A percentile compares a stretch with the other conserved stretches of the same genome.
Evolutionary conservation across 352 stramenopile genomes (phyloP).

Genomic region (Globisporangium acanthophoron): DNA sequence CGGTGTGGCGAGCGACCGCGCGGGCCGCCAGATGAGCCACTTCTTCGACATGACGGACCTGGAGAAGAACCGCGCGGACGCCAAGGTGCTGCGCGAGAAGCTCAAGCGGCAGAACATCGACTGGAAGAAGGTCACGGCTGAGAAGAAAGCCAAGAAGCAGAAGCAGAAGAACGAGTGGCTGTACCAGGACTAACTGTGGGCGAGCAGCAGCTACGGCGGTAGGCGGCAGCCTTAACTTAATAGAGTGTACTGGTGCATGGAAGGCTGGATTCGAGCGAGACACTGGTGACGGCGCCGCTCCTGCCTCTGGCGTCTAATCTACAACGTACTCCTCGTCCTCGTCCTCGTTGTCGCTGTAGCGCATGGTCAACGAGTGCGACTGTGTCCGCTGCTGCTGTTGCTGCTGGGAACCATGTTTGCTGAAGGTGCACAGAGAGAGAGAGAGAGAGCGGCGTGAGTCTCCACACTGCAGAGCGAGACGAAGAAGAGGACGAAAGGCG

Average conservation of each 20-base stretch:
- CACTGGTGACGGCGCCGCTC: not conserved
- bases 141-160: constrained; percentile 85
- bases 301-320: constrained; percentile 27
- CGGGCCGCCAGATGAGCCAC: constrained; percentile 79
- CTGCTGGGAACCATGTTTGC: constrained; percentile 27
- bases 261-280: not conserved
- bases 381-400: constrained; percentile 16
- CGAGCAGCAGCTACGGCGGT: no score
- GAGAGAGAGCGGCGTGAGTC: no score
- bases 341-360: constrained; percentile 39
- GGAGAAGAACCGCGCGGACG: constrained; percentile 79
- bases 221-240: not conserved
- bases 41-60: constrained; percentile 81
- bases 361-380: constrained; percentile 1
- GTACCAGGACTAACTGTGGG: constrained; percentile 49
- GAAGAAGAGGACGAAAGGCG: not conserved
- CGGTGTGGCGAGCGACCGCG: constrained; percentile 59
- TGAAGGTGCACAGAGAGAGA: constrained; percentile 5
- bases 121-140: constrained; percentile 80
- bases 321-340: constrained; percentile 76
- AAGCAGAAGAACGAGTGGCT: constrained; percentile 86
- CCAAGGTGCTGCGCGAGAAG: constrained; percentile 65
- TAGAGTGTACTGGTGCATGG: not conserved
- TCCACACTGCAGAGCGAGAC: not conserved
- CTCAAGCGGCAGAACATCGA: constrained; percentile 84